Evolutionary conservation across 345 rosid species (phyloP).

Genomic region (Garcia nutans): DNA sequence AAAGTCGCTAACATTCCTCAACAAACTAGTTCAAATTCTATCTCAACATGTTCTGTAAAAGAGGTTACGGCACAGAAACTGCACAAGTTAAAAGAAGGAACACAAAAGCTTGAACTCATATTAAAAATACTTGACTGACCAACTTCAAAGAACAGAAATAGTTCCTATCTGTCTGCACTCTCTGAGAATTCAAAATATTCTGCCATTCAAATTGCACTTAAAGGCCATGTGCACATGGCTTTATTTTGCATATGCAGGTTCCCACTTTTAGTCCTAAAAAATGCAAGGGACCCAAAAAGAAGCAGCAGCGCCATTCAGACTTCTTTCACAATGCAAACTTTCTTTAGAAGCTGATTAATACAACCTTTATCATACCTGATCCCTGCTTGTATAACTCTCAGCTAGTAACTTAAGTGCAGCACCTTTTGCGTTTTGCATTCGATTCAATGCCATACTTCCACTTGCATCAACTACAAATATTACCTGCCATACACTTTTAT

Average conservation of each 20-base stretch:
- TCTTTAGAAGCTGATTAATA: background rate
- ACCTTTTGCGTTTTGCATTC: conserved; percentile 99
- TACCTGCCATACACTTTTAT: conserved; percentile 51
- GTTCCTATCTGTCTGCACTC: no score
- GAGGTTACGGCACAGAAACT: background rate
- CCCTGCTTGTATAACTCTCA: conserved; percentile 98
- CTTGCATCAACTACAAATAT: conserved; percentile 97
- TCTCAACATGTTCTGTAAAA: no score
- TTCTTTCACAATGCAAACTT: background rate
- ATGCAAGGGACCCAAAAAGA: background rate
- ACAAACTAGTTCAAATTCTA: no score
- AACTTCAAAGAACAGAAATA: no score
- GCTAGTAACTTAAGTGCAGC: conserved; percentile 92
- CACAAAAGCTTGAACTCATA: no score
- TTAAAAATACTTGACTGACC: no score
- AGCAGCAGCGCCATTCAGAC: background rate
- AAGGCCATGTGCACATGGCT: background rate
- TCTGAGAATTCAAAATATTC: no score
- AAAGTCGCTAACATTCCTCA: background rate
- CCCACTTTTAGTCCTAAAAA: background rate
- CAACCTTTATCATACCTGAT: conserved; percentile 57
- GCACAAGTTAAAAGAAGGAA: background rate
- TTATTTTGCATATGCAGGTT: background rate
- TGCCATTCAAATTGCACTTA: no score
- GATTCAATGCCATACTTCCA: conserved; percentile 98